Base-by-base conservation (phyloP, 139 green algal species). In the Ettlia oleoabundans region DNA sequence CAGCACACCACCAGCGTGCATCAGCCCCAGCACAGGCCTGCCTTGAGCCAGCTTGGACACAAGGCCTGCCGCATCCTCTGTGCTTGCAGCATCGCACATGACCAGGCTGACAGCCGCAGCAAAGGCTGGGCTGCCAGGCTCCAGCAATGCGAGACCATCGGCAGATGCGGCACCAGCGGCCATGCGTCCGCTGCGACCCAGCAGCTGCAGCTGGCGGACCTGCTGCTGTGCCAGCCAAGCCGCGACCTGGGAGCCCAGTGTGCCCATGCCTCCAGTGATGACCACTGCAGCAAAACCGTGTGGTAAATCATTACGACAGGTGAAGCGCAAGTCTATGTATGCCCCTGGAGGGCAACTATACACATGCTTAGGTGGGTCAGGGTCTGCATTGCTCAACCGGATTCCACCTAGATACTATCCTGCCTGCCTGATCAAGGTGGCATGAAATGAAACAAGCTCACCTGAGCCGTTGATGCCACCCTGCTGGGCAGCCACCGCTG, bases 1-100 rank as follows among this genome's bases (percentile, higher is more conserved):
- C 47, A 97, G 85, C 40, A 95, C 92, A 19, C 94, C 94, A 28
- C 91, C 91, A 7, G 92, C 92, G 74, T 94, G 93, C 28, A 97
- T 53, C 38, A 96, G 62, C 37, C 42, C 84, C 3, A 41, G 19
- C 28, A 87, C 26, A 2, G 35, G 53, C 13, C 33, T 35, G 55
- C 43, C 4, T 35, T 19, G 5, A 41, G 6, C 40, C 13, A 43
- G 30, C 43, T 22, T 68, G 28, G 75, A 26, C 24, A 58, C 58
- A 38, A 42, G 33, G 15, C 58, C n/a, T 1, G 58, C 40, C 3
- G 58, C 40, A 18, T 81, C 85, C 38, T 77, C 87, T 6, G 79
- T 38, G 26, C 33, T 61, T 26, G 71, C 26, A 1, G 72, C 78
- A 42, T 91, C 86, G 33, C 87, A 88, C 52, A 51, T 64, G 38